A percentile compares a stretch with the other conserved stretches of the same genome.
These are phyloP conservation scores for Aspergillus niger DNA, from an alignment of 2,329 filamentous ascomycete species.

Conservation along the genomic window DNA sequence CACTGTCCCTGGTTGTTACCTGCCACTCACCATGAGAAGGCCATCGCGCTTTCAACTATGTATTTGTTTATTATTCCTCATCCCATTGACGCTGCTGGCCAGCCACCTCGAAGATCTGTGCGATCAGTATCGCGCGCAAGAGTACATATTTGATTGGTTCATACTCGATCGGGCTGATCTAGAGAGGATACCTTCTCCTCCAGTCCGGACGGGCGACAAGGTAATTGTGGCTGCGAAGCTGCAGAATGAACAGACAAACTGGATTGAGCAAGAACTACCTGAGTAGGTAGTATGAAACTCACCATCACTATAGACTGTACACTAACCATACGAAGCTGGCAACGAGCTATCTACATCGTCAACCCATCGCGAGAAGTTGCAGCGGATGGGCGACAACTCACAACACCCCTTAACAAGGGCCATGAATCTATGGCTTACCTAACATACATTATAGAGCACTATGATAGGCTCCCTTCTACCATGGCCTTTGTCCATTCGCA, in stretches of 20 bases:
- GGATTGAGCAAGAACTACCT: conserved; percentile 48
- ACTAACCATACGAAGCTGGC: conserved; percentile 40
- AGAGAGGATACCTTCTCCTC: background rate
- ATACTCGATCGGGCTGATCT: conserved; percentile 20
- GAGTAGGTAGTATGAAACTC: conserved; percentile 38
- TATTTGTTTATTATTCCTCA: conserved; percentile 24
- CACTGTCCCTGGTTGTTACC: background rate
- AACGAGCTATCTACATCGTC: conserved; percentile 49
- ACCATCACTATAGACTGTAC: background rate
- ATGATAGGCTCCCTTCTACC: conserved; percentile 53
- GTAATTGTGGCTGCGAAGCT: conserved; percentile 50
- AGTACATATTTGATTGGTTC: conserved; percentile 36
- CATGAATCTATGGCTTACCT: conserved; percentile 52
- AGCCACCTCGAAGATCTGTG: conserved; percentile 35
- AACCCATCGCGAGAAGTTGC: conserved; percentile 36
- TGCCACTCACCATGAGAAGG: conserved; percentile 31
- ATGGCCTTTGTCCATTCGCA: conserved; percentile 61
- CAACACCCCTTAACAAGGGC: conserved; percentile 46
- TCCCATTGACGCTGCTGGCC: conserved; percentile 33
- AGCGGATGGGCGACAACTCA: conserved; percentile 27
- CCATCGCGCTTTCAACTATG: conserved; percentile 31
- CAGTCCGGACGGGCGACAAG: conserved; percentile 34
- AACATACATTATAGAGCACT: conserved; percentile 51
- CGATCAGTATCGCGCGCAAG: conserved; percentile 39
- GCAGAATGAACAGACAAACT: conserved; percentile 46